Evolutionary conservation across 495 filamentous ascomycete species (phyloP), one percentile per base, ranked within the genome.

Genomic region (Penicillium parvum): DNA sequence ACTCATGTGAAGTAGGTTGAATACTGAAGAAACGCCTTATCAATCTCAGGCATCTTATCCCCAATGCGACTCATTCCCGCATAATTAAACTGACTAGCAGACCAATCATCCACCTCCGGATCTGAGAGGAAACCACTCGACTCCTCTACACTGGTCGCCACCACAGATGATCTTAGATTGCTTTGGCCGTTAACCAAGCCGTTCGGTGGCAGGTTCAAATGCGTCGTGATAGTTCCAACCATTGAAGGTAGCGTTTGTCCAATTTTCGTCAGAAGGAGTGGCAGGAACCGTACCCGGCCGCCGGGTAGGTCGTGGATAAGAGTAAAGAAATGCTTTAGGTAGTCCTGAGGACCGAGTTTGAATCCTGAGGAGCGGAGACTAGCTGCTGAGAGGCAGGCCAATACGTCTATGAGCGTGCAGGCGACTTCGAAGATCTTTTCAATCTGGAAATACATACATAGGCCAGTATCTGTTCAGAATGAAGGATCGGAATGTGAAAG

Each of bases 401-500:
- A 79, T 6, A 86, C 79, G 50, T 91, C 87, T 10, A 77, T 79
- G 32, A 91, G 70, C 12, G 84, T 78, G 54, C 78, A 85, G 5
- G 86, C 78, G 29, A 90, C 73, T 53, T 85, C 83, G 45, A 89
- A 81, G 28, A 92, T 68, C 56, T 90, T 90, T 46, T 88, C 85
- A 32, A 87, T 76, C 71, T 82, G 39, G 0, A 11, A 20, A 5
- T n/a, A n/a, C n/a, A 0, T n/a, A 22, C 43, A 27, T 30, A n/a
- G 11, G 6, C 21, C 15, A 12, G 1, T 15, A 16, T 14, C n/a
- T n/a, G n/a, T n/a, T n/a, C n/a, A n/a, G n/a, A n/a, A n/a, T n/a
- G n/a, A n/a, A n/a, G n/a, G n/a, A n/a, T n/a, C n/a, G n/a, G 18
- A 36, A 25, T 26, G 19, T 11, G 26, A 35, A 28, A 26, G n/a